Base-by-base conservation (phyloP, 1,284 basidiomycete species). In the Ceraceosorus bombacis region DNA sequence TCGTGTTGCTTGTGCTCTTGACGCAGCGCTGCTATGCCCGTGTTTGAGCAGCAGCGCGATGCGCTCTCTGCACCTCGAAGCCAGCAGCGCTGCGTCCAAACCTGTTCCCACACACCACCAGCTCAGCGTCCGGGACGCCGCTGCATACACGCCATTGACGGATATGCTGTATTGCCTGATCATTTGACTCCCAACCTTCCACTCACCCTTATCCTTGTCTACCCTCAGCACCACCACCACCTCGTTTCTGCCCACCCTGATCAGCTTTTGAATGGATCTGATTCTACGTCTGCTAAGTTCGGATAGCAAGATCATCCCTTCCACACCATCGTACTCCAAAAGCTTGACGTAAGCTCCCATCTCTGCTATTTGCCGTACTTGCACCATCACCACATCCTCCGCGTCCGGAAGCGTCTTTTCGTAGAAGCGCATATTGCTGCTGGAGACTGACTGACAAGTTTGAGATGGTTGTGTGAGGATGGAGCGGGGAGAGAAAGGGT, bases 341-440 rank as follows among this genome's bases (percentile, higher is more conserved):
- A 99, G 84, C 80, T 96, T 96, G 70, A 99, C 95, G 79, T 99
- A 98, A 55, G 95, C 94, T 59, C 95, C 94, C 93, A 97, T 98
- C 80, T 98, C 94, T 62, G 92, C 92, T 73, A 98, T 98, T 81
- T 95, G 90, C 79, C 90, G 89, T 67, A 98, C 94, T 80, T 97
- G 93, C 52, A 96, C 93, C 93, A 97, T 96, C 79, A 97, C 93
- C 64, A 97, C 86, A 80, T 96, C 90, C 79, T 98, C 94, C 60
- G 95, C 89, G 57, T 77, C 75, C 8, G 75, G 75, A 49, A 77
- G 61, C 57, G 71, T 65, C 66, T 77, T 76, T 58, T 77, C 71
- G 66, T 75, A 77, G 69, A 68, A 76, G 54, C 75, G 67, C 75
- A 77, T 77, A n/a, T 49, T 73, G 65, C 27, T 27, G 27, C 27